Percentiles rank a stretch among this genome's conserved stretches.
Conservation (phyloP, 352 stramenopile species). For the Phytopythium ostracodes region DNA sequence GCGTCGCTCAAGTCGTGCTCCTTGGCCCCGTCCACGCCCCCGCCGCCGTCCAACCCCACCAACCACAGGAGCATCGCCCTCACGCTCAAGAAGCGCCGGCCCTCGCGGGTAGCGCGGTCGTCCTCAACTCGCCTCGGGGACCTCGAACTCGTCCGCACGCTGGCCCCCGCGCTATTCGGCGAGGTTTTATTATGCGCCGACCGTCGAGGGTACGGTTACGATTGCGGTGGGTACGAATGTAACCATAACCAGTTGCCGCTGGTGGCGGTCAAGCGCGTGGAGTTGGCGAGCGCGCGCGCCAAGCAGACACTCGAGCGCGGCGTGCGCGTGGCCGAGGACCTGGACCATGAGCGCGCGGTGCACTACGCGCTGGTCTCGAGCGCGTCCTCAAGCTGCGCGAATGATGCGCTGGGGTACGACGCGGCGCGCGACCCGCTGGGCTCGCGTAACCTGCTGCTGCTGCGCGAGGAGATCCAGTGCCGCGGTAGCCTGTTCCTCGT, state of each 20-base stretch:
- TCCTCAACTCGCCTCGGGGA: slow-evolving; percentile 27
- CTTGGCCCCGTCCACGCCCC: slow-evolving; percentile 17
- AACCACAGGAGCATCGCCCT: background rate
- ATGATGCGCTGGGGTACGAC: too few relatives aligned
- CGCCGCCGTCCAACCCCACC: background rate
- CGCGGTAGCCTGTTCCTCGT: slow-evolving; percentile 39
- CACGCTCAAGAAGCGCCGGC: background rate
- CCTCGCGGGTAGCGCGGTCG: slow-evolving; percentile 20
- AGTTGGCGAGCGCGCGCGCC: slow-evolving; percentile 25
- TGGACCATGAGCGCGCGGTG: slow-evolving; percentile 42
- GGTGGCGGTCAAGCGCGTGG: slow-evolving; percentile 49
- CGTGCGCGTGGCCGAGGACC: slow-evolving; percentile 43
- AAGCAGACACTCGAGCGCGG: slow-evolving; percentile 27
- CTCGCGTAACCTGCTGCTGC: slow-evolving; percentile 36
- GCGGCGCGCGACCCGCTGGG: slow-evolving; percentile 12
- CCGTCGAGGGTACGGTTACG: slow-evolving; percentile 7
- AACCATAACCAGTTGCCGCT: slow-evolving; percentile 13
- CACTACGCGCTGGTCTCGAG: slow-evolving; percentile 27
- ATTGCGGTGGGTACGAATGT: background rate
- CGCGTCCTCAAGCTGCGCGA: background rate
- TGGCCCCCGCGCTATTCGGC: slow-evolving; percentile 53
- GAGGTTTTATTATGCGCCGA: slow-evolving; percentile 53
- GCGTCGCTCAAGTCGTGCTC: slow-evolving; percentile 13
- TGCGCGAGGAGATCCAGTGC: slow-evolving; percentile 42
- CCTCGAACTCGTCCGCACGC: slow-evolving; percentile 31